Conservation (phyloP, 257 asterid genomes). For the Solanum dulcamara region DNA sequence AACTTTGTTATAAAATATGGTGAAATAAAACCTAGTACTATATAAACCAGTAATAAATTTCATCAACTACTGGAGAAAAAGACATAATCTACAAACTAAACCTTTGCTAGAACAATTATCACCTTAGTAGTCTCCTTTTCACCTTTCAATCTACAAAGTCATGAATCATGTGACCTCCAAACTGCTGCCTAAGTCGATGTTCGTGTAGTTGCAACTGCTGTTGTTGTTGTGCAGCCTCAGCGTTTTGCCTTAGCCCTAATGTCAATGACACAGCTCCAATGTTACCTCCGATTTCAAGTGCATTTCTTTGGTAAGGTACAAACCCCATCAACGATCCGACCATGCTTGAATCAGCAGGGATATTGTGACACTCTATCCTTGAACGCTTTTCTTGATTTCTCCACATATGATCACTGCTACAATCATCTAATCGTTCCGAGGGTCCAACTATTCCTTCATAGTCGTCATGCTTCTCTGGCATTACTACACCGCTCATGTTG, state of each 20-base stretch:
- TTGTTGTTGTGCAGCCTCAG: slow-evolving; percentile 31
- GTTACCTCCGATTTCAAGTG: slow-evolving; percentile 37
- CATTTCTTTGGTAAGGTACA: slow-evolving; percentile 30
- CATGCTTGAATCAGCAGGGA: slow-evolving; percentile 8
- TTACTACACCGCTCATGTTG: background rate
- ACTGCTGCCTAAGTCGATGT: slow-evolving; percentile 19
- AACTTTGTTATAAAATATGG: background rate
- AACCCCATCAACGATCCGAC: slow-evolving; percentile 41
- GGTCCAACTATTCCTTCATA: slow-evolving; percentile 8
- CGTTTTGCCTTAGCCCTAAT: slow-evolving; percentile 52
- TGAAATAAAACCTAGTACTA: background rate
- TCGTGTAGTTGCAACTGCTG: slow-evolving; percentile 14
- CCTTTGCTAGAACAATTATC: background rate
- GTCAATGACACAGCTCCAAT: slow-evolving; percentile 63
- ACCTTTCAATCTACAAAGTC: slow-evolving; percentile 20
- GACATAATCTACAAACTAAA: background rate
- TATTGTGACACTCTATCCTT: slow-evolving; percentile 20
- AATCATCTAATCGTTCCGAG: background rate
- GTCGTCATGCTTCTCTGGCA: slow-evolving; percentile 12
- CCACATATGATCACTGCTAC: slow-evolving; percentile 14
- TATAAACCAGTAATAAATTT: background rate
- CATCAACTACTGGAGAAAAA: background rate
- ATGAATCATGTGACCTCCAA: slow-evolving; percentile 16
- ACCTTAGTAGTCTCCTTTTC: background rate
- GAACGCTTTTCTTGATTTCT: slow-evolving; percentile 55